phyloP scores from a whole-genome alignment of 768 basidiomycete genomes.

The Lactifluus subvellereus region DNA sequence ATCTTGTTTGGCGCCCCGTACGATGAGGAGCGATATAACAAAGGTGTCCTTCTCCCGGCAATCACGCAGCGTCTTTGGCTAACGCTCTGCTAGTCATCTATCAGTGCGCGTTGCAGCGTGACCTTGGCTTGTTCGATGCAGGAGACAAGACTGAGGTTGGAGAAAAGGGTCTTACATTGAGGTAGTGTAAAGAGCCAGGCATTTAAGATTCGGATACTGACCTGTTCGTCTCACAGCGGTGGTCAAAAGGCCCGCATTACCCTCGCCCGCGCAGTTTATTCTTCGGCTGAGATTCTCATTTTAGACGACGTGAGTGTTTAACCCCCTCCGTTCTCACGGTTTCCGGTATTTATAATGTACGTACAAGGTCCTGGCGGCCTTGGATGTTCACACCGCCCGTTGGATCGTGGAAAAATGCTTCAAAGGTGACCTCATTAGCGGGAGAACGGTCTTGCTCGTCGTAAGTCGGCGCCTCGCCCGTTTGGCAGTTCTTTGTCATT shows the following conservation, averaged over 20 bases:
- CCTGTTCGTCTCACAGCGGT: slow-evolving; percentile 31
- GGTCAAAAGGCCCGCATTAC: slow-evolving; percentile 57
- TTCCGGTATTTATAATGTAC: not conserved
- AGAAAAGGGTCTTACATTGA: slow-evolving; percentile 48
- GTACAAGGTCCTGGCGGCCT: slow-evolving; percentile 39
- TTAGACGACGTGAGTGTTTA: slow-evolving; percentile 58
- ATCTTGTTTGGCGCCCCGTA: slow-evolving; percentile 45
- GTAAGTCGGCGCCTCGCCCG: slow-evolving; percentile 30
- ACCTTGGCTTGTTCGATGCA: slow-evolving; percentile 43
- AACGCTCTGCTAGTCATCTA: slow-evolving; percentile 9
- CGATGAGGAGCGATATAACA: slow-evolving; percentile 40
- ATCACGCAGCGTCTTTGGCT: not conserved
- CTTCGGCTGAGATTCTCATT: slow-evolving; percentile 54
- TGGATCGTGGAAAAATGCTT: slow-evolving; percentile 49
- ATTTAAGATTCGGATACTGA: not conserved
- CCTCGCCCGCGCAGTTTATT: slow-evolving; percentile 55
- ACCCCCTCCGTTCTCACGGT: not conserved
- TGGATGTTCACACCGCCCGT: slow-evolving; percentile 49
- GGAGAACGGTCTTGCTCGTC: slow-evolving; percentile 49
- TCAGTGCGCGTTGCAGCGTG: slow-evolving; percentile 32
- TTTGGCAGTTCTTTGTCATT: not conserved
- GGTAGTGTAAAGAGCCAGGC: slow-evolving; percentile 17
- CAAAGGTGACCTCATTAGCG: slow-evolving; percentile 41
- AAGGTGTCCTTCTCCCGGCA: slow-evolving; percentile 27
- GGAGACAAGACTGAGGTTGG: slow-evolving; percentile 54